Conservation (phyloP, 1,139 yeast genomes). For the Hansenula lynferdii region DNA sequence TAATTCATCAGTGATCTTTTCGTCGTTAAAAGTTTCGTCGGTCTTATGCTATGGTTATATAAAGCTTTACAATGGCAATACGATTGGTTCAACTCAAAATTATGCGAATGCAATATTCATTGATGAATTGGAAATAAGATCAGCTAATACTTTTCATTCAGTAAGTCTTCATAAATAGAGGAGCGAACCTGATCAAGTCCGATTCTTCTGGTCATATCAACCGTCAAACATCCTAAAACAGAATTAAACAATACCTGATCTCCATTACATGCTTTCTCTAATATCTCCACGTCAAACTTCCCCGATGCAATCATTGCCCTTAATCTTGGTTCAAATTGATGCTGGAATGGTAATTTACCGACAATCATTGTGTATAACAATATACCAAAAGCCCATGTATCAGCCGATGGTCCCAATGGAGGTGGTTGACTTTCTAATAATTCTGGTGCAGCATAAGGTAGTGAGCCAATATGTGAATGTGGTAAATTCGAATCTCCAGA, state of each 20-base stretch:
- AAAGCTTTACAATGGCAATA: no score
- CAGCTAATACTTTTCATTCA: no score
- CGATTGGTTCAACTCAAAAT: no score
- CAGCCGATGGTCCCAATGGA: slow-evolving; percentile 69
- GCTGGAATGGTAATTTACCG: slow-evolving; percentile 79
- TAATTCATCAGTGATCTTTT: no score
- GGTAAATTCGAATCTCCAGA: slow-evolving; percentile 31
- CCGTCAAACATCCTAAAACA: slow-evolving; percentile 50
- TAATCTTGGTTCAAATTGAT: slow-evolving; percentile 73
- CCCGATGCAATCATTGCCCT: slow-evolving; percentile 70
- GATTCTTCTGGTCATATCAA: slow-evolving; percentile 47
- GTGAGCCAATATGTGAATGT: slow-evolving; percentile 74
- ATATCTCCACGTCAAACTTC: slow-evolving; percentile 44
- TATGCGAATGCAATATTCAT: no score
- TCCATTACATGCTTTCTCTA: slow-evolving; percentile 28
- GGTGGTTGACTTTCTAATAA: slow-evolving; percentile 62
- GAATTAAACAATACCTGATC: slow-evolving; percentile 35
- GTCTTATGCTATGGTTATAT: no score
- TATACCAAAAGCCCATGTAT: slow-evolving; percentile 91
- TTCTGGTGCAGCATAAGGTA: slow-evolving; percentile 93
- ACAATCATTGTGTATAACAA: slow-evolving; percentile 66
- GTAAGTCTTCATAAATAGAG: no score
- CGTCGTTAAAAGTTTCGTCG: no score
- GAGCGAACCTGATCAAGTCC: slow-evolving; percentile 17
- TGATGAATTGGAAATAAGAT: no score